Evolutionary conservation across 257 asterid species (phyloP), one percentile per base, ranked within the genome.

Genomic region (Catharanthus roseus): DNA sequence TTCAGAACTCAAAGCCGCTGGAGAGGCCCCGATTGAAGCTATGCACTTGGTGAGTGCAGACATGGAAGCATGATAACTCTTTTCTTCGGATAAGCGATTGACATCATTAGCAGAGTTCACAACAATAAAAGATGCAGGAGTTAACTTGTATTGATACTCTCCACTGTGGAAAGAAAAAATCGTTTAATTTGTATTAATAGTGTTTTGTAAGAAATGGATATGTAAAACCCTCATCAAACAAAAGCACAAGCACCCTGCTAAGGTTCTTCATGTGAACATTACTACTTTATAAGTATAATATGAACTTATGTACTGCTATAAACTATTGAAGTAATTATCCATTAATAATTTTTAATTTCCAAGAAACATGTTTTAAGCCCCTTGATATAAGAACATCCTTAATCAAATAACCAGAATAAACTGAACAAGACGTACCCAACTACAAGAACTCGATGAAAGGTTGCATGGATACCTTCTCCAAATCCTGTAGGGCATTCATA

Each of bases 371-470:
- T 29, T 65, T 45, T 12, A 44, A 16, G 11, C 39, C 70, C 0
- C 2, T 4, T 21, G 31, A 19, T 23, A 41, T 26, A 57, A 15
- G 34, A 3, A 12, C 28, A 34, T 36, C 5, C 53, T 23, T 24
- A 7, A 55, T n/a, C 39, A 53, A 61, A 51, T 54, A 42, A 72
- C 44, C 29, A 5, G 71, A 69, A 61, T 26, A 50, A 16, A 26
- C 38, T 33, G 26, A 60, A 50, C 7, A 62, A 56, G 29, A 39
- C 80, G 51, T 79, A 91, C 97, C 89, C 70, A 23, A 88, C 88
- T 65, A 56, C 81, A 77, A 93, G 96, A 73, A 93, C 78, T 65
- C 96, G 89, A 81, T 88, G 87, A 88, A 93, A 89, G 42, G 92
- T 86, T 64, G 91, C 97, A 72, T 73, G 36, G 60, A 76, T 86